phyloP scores from a whole-genome alignment of 345 rosid species.

The Bruguiera sexangula region DNA sequence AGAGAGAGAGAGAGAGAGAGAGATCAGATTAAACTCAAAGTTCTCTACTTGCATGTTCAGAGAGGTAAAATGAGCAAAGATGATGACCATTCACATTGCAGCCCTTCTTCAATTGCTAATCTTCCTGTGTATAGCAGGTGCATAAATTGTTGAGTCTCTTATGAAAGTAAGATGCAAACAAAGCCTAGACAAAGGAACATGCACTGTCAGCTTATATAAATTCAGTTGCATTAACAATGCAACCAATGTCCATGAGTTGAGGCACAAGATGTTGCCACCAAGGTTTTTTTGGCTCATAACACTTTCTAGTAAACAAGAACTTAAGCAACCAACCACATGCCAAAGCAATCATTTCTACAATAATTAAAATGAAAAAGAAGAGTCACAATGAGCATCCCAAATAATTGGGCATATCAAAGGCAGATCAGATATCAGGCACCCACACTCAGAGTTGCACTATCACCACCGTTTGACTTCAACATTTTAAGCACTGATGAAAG shows the following conservation, averaged over 20 bases:
- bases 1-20: neutral
- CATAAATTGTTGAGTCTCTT: neutral
- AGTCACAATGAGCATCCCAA: neutral
- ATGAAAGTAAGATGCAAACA: neutral
- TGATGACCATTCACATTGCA: neutral
- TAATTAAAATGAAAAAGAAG: neutral
- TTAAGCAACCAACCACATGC: conserved; percentile 5
- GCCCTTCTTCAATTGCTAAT: neutral
- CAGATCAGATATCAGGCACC: conserved; percentile 18
- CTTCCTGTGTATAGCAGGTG: neutral
- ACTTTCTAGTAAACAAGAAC: conserved; percentile 3
- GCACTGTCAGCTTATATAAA: neutral
- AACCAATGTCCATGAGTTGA: neutral
- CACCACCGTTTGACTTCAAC: conserved; percentile 50
- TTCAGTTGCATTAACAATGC: neutral
- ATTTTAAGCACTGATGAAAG: conserved; percentile 67
- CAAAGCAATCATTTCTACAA: neutral
- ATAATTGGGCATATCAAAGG: conserved; percentile 1
- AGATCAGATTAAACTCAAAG: neutral
- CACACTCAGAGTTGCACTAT: conserved; percentile 42
- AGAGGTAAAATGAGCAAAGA: neutral
- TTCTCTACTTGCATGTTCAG: neutral
- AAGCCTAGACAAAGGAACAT: neutral
- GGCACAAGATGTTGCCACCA: neutral
- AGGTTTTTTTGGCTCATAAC: neutral